Conservation (phyloP, 495 filamentous ascomycete species). For the Copromyces sp. region DNA sequence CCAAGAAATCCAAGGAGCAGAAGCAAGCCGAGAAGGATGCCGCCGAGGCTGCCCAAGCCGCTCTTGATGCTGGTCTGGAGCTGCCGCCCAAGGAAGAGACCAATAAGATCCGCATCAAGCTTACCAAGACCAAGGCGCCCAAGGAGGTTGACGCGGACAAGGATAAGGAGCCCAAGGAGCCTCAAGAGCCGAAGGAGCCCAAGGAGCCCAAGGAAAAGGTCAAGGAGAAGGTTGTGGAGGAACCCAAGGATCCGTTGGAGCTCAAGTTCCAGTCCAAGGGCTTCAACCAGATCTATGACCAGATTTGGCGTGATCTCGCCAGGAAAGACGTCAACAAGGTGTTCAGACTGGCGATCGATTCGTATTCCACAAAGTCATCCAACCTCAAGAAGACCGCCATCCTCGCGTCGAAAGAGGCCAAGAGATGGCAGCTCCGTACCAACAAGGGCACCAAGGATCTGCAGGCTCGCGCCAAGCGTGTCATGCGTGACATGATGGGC, state of each 20-base stretch:
- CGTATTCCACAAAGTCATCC: slow-evolving; percentile 71
- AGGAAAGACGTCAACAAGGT: slow-evolving; percentile 91
- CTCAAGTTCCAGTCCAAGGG: slow-evolving; percentile 73
- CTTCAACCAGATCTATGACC: slow-evolving; percentile 94
- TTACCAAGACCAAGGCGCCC: slow-evolving; percentile 29
- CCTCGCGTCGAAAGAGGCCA: slow-evolving; percentile 92
- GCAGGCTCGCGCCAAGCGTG: slow-evolving; percentile 90
- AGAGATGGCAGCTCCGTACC: slow-evolving; percentile 91
- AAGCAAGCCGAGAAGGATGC: slow-evolving; percentile 92
- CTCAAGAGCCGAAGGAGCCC: slow-evolving; percentile 36
- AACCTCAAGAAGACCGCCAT: slow-evolving; percentile 97
- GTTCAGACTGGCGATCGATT: slow-evolving; percentile 71
- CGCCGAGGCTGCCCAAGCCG: slow-evolving; percentile 79
- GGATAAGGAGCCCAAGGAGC: slow-evolving; percentile 37
- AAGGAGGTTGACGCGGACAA: slow-evolving; percentile 26
- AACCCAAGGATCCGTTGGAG: slow-evolving; percentile 38
- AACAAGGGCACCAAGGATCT: slow-evolving; percentile 98
- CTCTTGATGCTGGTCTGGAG: slow-evolving; percentile 75
- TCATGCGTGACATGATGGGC: slow-evolving; percentile 98
- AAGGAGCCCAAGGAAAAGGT: slow-evolving; percentile 47
- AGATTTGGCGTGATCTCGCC: slow-evolving; percentile 94
- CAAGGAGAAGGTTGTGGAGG: slow-evolving; percentile 54
- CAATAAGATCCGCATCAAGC: slow-evolving; percentile 47
- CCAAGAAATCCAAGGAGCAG: slow-evolving; percentile 89
- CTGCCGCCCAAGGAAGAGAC: slow-evolving; percentile 60